These are phyloP conservation scores for maize (Zea mays) DNA, from an alignment of 176 grass and related monocot species.

Conservation along the genomic window DNA sequence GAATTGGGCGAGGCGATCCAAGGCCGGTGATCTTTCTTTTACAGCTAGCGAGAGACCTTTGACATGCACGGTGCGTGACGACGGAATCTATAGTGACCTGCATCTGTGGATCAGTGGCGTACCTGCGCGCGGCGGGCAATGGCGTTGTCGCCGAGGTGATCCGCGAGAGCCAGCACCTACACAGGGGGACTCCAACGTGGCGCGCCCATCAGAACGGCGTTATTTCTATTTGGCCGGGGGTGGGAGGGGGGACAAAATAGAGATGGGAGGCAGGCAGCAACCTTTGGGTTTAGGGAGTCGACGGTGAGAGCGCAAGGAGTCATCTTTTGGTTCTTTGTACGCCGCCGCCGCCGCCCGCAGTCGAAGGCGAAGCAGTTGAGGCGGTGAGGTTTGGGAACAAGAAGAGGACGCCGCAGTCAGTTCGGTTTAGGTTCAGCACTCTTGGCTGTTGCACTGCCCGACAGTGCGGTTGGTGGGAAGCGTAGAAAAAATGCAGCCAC, in stretches of 20 bases:
- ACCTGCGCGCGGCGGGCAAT: conserved; percentile 41
- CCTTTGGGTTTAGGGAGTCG: conserved; percentile 60
- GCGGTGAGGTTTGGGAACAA: neutral
- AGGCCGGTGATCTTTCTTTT: neutral
- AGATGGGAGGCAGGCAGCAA: neutral
- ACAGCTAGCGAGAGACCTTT: neutral
- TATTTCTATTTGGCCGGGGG: too few relatives aligned
- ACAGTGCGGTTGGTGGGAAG: conserved; percentile 1
- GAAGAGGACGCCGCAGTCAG: neutral
- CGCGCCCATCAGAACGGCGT: neutral
- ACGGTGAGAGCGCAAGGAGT: conserved; percentile 39
- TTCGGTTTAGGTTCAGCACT: neutral
- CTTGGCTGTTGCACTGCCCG: neutral
- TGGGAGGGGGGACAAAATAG: too few relatives aligned
- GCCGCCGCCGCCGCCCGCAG: neutral
- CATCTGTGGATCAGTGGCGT: neutral
- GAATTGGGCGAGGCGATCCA: neutral
- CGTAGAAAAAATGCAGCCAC: too few relatives aligned
- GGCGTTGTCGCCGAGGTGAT: conserved; percentile 36
- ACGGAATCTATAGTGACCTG: neutral
- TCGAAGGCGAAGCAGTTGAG: neutral
- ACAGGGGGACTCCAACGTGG: neutral
- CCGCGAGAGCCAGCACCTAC: conserved; percentile 43
- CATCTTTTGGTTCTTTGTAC: conserved; percentile 22
- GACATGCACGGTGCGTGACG: neutral